These are phyloP conservation scores for Margaritispora aquatica DNA, from an alignment of 495 filamentous ascomycete species.

Conservation along the genomic window DNA sequence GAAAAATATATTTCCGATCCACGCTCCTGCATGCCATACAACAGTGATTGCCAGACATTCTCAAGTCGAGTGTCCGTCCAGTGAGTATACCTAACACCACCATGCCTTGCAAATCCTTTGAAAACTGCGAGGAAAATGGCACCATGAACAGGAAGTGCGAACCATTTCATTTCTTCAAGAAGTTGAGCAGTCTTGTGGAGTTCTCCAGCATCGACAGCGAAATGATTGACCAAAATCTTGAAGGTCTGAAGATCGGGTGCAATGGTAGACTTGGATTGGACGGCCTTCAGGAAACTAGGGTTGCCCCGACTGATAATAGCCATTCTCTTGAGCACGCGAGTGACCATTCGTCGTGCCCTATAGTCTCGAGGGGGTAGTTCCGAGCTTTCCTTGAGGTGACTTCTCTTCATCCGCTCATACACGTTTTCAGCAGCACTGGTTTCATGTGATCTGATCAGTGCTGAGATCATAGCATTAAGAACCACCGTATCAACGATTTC, in stretches of 20 bases:
- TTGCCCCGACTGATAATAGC: conserved; percentile 35
- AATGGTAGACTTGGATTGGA: conserved; percentile 49
- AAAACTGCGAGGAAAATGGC: conserved; percentile 63
- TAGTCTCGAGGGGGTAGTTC: conserved; percentile 34
- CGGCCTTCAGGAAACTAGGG: conserved; percentile 32
- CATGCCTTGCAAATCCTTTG: conserved; percentile 68
- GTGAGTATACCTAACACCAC: conserved; percentile 48
- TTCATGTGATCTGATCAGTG: conserved; percentile 69
- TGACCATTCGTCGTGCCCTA: conserved; percentile 43
- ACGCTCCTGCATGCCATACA: conserved; percentile 33
- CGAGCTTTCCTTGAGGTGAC: conserved; percentile 35
- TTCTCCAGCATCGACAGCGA: conserved; percentile 46
- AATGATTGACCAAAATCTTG: conserved; percentile 53
- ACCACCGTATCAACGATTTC: conserved; percentile 85
- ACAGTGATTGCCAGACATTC: conserved; percentile 38
- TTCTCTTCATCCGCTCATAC: conserved; percentile 72
- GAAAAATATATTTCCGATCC: conserved; percentile 32
- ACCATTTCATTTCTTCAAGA: conserved; percentile 59
- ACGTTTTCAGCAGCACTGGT: conserved; percentile 64
- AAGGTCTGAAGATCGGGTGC: conserved; percentile 61
- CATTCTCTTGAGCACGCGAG: conserved; percentile 48
- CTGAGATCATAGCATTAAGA: conserved; percentile 76
- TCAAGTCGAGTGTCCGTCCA: conserved; percentile 60
- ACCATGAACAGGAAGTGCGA: conserved; percentile 50
- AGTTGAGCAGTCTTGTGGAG: conserved; percentile 48